Evolutionary conservation across 345 rosid species (phyloP), one percentile per base, ranked within the genome.

Genomic region (Alliaria petiolata): DNA sequence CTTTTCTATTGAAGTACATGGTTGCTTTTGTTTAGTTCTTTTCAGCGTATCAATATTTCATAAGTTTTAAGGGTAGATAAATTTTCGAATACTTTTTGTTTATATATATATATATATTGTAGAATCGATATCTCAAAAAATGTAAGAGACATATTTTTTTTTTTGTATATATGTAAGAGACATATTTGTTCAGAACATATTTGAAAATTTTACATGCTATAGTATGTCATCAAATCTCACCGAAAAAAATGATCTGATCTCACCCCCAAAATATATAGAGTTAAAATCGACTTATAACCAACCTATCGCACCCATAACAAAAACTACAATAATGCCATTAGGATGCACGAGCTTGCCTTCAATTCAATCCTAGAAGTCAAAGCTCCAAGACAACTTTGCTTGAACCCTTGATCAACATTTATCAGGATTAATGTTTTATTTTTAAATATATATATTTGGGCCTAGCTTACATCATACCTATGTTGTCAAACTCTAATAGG

Each of bases 261-360:
- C 46, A 44, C 50, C 8, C 58, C 60, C 10, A 26, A 70, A 70
- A 49, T 47, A 47, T 26, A 30, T 36, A 30, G 60, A 70, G 42
- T 60, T 49, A 60, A 50, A 70, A 22, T 70, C 51, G 75, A 70
- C 67, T 9, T 61, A 50, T 60, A 70, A 49, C 75, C 34, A 58
- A 47, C 58, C 12, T 16, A 49, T 61, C 67, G 47, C 30, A 58
- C 30, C 10, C 35, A 9, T 46, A 30, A 70, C 59, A 22, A 7
- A 56, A 45, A 20, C 20, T 52, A 40, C 62, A 53, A 55, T 31
- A 55, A 42, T 28, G 53, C 54, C 62, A 54, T 33, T 53, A 42
- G 17, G 11, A 35, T 42, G 22, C 17, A 56, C 59, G 38, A 53
- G 20, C 59, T 53, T 53, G 20, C 59, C 38, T 53, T 53, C 20